A percentile compares a stretch with the other conserved stretches of the same genome.
phyloP scores from a whole-genome alignment of 345 rosid genomes.

The Citrus mangshanensis region DNA sequence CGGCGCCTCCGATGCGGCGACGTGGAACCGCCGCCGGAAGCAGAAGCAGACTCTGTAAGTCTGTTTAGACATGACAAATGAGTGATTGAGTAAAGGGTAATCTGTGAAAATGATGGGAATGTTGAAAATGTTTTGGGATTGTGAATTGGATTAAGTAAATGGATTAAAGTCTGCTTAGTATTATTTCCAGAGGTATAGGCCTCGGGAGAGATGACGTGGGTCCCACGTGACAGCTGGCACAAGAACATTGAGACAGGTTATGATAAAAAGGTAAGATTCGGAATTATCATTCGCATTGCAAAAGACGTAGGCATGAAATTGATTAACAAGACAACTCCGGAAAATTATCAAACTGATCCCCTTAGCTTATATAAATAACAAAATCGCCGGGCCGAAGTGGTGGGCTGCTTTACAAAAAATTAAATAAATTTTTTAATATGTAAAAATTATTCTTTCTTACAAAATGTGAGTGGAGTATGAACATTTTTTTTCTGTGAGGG shows the following conservation, averaged over 20 bases:
- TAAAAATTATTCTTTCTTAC: too few species aligned
- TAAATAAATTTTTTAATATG: too few species aligned
- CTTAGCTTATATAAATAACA: neutral
- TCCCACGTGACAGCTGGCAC: neutral
- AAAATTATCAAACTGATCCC: neutral
- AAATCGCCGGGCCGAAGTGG: too few species aligned
- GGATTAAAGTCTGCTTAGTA: too few species aligned
- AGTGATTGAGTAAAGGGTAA: neutral
- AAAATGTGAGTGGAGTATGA: too few species aligned
- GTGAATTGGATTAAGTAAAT: too few species aligned
- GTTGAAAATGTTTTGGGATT: too few species aligned
- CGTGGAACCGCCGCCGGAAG: conserved; percentile 49
- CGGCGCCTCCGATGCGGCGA: conserved; percentile 59
- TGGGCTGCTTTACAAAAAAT: too few species aligned
- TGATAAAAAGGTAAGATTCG: neutral
- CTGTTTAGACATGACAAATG: conserved; percentile 55
- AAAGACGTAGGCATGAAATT: neutral
- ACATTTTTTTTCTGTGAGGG: too few species aligned
- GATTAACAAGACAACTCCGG: neutral
- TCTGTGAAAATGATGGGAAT: too few species aligned
- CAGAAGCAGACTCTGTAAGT: conserved; percentile 64
- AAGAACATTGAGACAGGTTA: neutral
- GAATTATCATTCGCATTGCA: neutral
- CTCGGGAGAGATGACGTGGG: neutral
- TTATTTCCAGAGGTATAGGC: too few species aligned